Percentiles rank a stretch among this genome's conserved stretches.
phyloP scores from a whole-genome alignment of 495 filamentous ascomycete species.

The Aspergillus cristatus region DNA sequence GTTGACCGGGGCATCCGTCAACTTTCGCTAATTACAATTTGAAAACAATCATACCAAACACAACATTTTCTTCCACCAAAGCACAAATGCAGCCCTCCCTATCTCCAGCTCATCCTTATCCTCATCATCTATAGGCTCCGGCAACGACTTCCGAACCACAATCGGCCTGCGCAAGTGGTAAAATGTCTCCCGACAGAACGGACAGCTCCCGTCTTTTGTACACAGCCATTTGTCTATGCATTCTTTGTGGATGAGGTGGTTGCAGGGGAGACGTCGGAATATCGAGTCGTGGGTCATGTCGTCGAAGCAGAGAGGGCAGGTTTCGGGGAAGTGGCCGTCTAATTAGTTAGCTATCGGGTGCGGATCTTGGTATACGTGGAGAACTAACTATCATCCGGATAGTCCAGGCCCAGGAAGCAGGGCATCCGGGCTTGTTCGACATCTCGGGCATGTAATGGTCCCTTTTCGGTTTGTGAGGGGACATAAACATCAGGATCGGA shows the following conservation, averaged over 20 bases:
- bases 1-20: no score
- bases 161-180: neutral
- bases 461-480: neutral
- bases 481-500: neutral
- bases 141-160: neutral
- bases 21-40: no score
- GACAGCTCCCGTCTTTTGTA: neutral
- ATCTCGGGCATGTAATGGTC: neutral
- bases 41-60: no score
- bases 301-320: neutral
- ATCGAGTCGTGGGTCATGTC: neutral
- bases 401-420: neutral
- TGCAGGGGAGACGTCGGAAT: neutral
- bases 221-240: constrained; percentile 1
- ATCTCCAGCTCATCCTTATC: no score
- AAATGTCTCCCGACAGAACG: neutral
- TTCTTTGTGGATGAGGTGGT: neutral
- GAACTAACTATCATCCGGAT: neutral
- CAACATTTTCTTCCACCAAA: no score
- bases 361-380: neutral
- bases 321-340: neutral
- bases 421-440: neutral
- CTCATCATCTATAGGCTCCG: neutral
- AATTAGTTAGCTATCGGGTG: neutral
- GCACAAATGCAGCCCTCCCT: no score